These are phyloP conservation scores for Pholiota microspora DNA, from an alignment of 768 basidiomycete genomes.

Conservation along the genomic window DNA sequence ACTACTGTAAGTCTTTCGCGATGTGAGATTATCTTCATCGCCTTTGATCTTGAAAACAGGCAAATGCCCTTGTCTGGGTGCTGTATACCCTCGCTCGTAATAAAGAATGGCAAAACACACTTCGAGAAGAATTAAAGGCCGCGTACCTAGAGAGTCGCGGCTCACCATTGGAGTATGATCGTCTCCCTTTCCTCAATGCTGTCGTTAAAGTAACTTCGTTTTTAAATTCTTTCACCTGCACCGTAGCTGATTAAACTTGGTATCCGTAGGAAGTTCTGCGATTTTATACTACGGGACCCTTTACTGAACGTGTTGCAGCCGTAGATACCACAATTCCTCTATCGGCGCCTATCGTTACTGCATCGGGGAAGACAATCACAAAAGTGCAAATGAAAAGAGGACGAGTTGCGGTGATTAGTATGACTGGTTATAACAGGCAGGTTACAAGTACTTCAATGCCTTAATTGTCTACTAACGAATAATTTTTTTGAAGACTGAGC, in stretches of 20 bases:
- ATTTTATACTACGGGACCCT: constrained; percentile 1
- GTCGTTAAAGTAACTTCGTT: constrained; percentile 1
- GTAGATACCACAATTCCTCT: constrained; percentile 1
- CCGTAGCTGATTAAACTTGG: too few species aligned
- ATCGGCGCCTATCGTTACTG: not conserved
- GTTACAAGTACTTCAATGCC: not conserved
- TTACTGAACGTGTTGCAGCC: constrained; percentile 5
- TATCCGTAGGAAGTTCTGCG: constrained; percentile 5
- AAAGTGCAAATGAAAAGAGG: not conserved
- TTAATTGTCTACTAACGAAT: not conserved
- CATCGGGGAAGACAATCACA: not conserved
- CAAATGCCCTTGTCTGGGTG: constrained; percentile 5
- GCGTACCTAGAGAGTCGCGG: not conserved
- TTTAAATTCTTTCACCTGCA: not conserved
- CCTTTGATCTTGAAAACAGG: too few species aligned
- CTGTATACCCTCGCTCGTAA: constrained; percentile 2
- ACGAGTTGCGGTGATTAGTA: not conserved
- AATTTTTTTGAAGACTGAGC: not conserved
- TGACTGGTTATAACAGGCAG: constrained; percentile 5
- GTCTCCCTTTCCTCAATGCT: constrained; percentile 8
- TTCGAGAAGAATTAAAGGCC: constrained; percentile 1
- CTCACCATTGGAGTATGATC: constrained; percentile 2
- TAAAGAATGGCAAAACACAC: not conserved
- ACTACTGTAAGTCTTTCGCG: constrained; percentile 11
- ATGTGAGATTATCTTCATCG: too few species aligned